Conservation (phyloP, 352 stramenopile species). For the Phytopythium helicoides region DNA sequence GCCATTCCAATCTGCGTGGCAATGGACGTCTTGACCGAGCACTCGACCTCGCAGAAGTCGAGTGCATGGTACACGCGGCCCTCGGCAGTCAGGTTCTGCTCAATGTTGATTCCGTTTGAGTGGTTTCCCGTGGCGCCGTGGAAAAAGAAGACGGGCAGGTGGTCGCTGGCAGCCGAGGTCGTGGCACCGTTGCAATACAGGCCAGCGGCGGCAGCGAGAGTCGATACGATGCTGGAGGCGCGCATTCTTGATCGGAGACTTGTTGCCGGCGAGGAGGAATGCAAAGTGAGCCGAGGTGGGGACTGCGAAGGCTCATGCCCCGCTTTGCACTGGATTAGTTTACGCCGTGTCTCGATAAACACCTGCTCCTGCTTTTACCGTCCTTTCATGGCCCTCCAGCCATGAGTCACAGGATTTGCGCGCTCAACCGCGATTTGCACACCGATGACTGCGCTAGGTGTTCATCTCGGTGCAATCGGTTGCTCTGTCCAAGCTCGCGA, state of each 20-base stretch:
- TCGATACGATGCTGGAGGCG: not conserved
- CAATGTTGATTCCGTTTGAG: conserved; percentile 24
- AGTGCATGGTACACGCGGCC: conserved; percentile 34
- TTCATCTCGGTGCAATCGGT: not conserved
- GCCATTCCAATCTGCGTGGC: conserved; percentile 38
- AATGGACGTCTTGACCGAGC: conserved; percentile 29
- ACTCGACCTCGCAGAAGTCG: conserved; percentile 37
- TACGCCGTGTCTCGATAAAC: not conserved
- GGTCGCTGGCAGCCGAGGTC: not conserved
- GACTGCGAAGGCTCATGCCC: too few relatives aligned
- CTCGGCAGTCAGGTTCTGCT: conserved; percentile 34
- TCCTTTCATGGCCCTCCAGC: not conserved
- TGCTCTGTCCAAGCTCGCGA: not conserved
- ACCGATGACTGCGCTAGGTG: not conserved
- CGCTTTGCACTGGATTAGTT: too few relatives aligned
- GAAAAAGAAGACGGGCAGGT: conserved; percentile 54
- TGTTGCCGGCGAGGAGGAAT: not conserved
- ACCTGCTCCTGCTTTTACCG: too few relatives aligned
- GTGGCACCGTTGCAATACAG: not conserved
- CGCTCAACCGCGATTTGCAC: not conserved
- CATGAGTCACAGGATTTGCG: too few relatives aligned
- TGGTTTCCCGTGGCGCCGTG: conserved; percentile 36
- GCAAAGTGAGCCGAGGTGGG: not conserved
- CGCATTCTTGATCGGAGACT: not conserved
- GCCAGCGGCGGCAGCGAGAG: not conserved